A percentile compares a stretch with the other conserved stretches of the same genome.
Conservation (phyloP, 352 stramenopile species). For the Blastocystis sp. region DNA sequence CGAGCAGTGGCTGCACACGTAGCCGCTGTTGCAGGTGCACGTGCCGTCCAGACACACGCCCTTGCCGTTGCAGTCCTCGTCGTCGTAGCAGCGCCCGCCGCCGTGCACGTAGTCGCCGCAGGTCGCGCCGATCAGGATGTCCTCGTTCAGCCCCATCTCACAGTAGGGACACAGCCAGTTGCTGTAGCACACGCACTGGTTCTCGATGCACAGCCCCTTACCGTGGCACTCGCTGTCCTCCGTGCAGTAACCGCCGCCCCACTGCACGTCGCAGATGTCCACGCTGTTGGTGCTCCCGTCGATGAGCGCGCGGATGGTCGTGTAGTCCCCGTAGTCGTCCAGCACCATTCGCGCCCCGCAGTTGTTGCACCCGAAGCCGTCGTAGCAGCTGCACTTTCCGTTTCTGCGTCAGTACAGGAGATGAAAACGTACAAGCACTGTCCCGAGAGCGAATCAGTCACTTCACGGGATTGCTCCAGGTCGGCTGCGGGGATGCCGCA, state of each 20-base stretch:
- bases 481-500: conserved; percentile 67
- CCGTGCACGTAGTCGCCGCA: conserved; percentile 66
- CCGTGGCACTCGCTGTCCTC: conserved; percentile 61
- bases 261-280: conserved; percentile 63
- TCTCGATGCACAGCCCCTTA: conserved; percentile 55
- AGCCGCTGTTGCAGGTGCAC: conserved; percentile 63
- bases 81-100: conserved; percentile 1
- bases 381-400: conserved; percentile 50
- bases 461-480: conserved; percentile 55
- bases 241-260: conserved; percentile 57
- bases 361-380: conserved; percentile 61
- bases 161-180: conserved; percentile 68
- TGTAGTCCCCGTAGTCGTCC: conserved; percentile 55
- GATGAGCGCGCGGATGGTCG: conserved; percentile 32
- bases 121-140: conserved; percentile 63
- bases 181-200: conserved; percentile 68
- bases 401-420: conserved; percentile 32
- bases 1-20: conserved; percentile 64
- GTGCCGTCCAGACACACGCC: conserved; percentile 65
- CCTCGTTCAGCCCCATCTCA: conserved; percentile 63
- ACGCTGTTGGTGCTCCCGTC: conserved; percentile 2
- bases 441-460: conserved; percentile 59
- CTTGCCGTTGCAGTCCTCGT: conserved; percentile 48
- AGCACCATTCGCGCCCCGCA: conserved; percentile 51
- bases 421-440: conserved; percentile 35